Base-by-base conservation (phyloP, 2,329 filamentous ascomycete species). In the Aspergillus sp. region DNA sequence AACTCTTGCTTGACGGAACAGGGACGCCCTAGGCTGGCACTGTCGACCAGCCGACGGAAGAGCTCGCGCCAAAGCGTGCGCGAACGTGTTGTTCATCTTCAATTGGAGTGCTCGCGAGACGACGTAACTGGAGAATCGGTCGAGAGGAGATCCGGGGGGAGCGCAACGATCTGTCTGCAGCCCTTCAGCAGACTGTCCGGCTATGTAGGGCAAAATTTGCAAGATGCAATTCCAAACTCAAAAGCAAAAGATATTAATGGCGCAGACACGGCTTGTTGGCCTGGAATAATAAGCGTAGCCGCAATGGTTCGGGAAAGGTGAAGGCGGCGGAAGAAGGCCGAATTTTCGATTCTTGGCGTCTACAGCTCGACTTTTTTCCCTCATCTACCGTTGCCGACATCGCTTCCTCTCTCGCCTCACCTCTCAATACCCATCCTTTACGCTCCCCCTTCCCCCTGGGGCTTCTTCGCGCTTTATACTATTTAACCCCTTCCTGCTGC, bases 261-360 rank as follows among this genome's bases (percentile, higher is more conserved):
- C 30, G 18, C 17, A 30, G 50, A 18, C 20, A 34, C 36, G n/a
- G 36, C 24, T 17, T 36, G 34, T 17, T 48, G 30, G 34, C 30
- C 20, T 38, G 26, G 30, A 44, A 44, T 17, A 22, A 22, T 18
- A 48, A 43, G 15, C n/a, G 52, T 42, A 43, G 51, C 45, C 45
- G 50, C 48, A 42, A 45, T 61, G 55, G 57, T 53, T 56, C 59
- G 61, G 59, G 58, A 66, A 65, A 64, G 62, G 64, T 66, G 58
- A 67, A 56, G 62, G 60, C 61, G 62, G 61, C 62, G 63, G 62
- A 66, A 64, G 58, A 62, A 64, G 68, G 62, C 65, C 67, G 68
- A 64, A 67, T 71, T 73, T 73, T 72, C 63, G 67, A 68, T 64
- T 69, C 71, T 74, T 74, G 71, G 71, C 71, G 55, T 49, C 54